A percentile compares a stretch with the other conserved stretches of the same genome.
Conservation (phyloP, 148 eudicot species). For the Chenopodium suecicum region DNA sequence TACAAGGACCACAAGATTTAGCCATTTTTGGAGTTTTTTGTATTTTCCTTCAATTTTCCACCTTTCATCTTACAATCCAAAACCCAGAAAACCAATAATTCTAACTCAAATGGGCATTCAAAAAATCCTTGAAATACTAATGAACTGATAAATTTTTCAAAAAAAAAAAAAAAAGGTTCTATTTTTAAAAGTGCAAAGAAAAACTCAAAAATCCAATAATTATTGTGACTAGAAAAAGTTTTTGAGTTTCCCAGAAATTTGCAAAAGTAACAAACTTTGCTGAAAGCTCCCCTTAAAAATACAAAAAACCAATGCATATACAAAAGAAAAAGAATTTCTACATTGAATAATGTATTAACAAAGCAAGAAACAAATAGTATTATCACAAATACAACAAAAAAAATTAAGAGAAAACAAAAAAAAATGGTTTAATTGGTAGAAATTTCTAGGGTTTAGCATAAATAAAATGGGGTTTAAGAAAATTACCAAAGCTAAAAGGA, state of each 20-base stretch:
- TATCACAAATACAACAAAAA: background rate
- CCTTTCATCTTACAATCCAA: background rate
- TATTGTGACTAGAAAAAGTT: background rate
- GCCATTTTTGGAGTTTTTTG: background rate
- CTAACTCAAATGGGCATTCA: background rate
- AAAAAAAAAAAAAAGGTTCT: background rate
- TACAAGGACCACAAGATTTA: background rate
- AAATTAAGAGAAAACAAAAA: background rate
- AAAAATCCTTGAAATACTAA: background rate
- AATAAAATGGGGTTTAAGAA: background rate
- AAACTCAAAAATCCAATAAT: background rate
- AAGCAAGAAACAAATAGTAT: background rate
- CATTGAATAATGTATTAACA: background rate
- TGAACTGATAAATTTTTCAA: background rate
- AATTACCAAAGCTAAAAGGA: constrained; percentile 54
- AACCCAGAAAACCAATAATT: background rate
- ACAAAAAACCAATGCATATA: background rate
- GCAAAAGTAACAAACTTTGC: constrained; percentile 3
- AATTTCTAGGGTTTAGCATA: constrained; percentile 19
- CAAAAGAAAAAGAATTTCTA: background rate
- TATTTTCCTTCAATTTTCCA: background rate
- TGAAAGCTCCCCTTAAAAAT: background rate
- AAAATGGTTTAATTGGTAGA: background rate
- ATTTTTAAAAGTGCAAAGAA: constrained; percentile 1
- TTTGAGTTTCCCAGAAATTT: background rate